Evolutionary conservation across 495 filamentous ascomycete genomes (phyloP).

Genomic region (Bacidia rubella): DNA sequence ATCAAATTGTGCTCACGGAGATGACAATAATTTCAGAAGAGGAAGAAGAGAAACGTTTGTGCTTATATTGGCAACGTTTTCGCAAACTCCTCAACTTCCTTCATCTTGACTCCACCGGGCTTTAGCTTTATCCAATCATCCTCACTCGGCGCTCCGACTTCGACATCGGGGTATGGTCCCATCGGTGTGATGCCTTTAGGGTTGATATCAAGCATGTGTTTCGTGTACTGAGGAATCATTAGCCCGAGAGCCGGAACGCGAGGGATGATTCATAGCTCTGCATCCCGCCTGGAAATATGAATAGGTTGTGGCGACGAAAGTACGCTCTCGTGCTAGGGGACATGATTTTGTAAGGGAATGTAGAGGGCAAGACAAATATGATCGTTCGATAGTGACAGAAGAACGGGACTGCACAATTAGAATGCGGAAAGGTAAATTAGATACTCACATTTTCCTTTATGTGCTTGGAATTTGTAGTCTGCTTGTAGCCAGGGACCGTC

Average conservation of each 20-base stretch:
- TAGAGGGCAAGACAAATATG: background rate
- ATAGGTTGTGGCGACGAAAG: too few relatives aligned
- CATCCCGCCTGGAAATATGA: too few relatives aligned
- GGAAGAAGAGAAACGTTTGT: too few relatives aligned
- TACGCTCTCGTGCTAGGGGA: too few relatives aligned
- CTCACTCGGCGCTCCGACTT: slow-evolving; percentile 10
- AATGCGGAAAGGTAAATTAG: slow-evolving; percentile 8
- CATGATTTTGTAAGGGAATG: too few relatives aligned
- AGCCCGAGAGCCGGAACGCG: background rate
- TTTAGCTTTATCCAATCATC: background rate
- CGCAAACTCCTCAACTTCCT: background rate
- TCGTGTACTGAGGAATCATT: slow-evolving; percentile 27
- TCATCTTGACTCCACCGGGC: background rate
- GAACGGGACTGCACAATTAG: too few relatives aligned
- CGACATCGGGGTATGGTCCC: slow-evolving; percentile 51
- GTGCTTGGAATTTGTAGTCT: slow-evolving; percentile 43
- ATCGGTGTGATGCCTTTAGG: slow-evolving; percentile 49
- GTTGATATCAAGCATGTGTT: slow-evolving; percentile 44
- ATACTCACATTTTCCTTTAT: slow-evolving; percentile 38
- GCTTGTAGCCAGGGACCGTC: slow-evolving; percentile 33
- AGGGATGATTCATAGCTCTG: too few relatives aligned
- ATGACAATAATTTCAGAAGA: too few relatives aligned
- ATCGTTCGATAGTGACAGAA: too few relatives aligned
- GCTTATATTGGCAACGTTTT: background rate
- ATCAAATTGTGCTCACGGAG: too few relatives aligned